Evolutionary conservation across 2,329 filamentous ascomycete genomes (phyloP).

Genomic region (Aphanocladium album): DNA sequence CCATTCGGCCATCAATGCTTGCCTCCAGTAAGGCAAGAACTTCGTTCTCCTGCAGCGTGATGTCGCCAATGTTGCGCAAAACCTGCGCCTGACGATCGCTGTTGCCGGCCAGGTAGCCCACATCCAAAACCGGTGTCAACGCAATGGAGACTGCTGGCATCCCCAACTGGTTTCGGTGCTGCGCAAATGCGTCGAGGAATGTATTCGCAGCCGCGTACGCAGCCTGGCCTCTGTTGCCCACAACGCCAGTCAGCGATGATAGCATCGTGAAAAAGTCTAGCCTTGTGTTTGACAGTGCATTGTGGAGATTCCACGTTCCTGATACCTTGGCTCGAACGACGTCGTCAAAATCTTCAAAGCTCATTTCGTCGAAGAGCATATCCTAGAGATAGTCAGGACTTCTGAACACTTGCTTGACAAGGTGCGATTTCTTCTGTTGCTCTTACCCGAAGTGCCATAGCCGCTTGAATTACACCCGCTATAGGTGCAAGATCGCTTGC

Average conservation of each 20-base stretch:
- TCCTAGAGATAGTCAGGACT: too few relatives aligned
- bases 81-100: background rate
- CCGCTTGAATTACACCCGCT: background rate
- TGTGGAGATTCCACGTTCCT: slow-evolving; percentile 32
- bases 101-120: slow-evolving; percentile 26
- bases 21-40: background rate
- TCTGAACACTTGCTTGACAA: too few relatives aligned
- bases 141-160: slow-evolving; percentile 25
- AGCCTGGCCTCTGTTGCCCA: slow-evolving; percentile 30
- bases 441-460: background rate
- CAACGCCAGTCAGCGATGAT: slow-evolving; percentile 28
- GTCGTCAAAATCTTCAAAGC: background rate
- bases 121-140: slow-evolving; percentile 28
- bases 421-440: too few relatives aligned
- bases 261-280: slow-evolving; percentile 34
- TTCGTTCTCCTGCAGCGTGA: background rate
- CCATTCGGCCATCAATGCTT: background rate
- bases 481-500: background rate
- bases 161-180: slow-evolving; percentile 24
- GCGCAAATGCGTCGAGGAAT: slow-evolving; percentile 34
- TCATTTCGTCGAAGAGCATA: background rate
- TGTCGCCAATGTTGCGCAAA: background rate
- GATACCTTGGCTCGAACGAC: slow-evolving; percentile 23
- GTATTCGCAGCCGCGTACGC: slow-evolving; percentile 39
- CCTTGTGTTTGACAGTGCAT: slow-evolving; percentile 8